These are phyloP conservation scores for Medicago arabica DNA, from an alignment of 306 rosid genomes.

Conservation along the genomic window DNA sequence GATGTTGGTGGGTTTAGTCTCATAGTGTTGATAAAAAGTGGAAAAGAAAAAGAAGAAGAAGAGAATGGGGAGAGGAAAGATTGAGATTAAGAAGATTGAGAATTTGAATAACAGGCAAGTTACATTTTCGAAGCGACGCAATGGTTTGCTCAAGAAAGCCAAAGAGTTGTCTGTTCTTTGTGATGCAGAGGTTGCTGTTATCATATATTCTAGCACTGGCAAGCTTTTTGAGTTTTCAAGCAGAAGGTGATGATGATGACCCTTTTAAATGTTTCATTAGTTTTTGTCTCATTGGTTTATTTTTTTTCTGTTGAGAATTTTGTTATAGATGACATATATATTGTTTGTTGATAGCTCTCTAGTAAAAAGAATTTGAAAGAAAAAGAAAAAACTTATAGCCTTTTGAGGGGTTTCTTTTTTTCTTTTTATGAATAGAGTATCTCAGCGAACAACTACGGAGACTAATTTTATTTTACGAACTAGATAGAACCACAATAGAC, in stretches of 20 bases:
- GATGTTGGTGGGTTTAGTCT: slow-evolving; percentile 14
- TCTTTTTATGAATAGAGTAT: too few relatives aligned
- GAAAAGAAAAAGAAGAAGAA: too few relatives aligned
- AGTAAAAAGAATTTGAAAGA: neutral
- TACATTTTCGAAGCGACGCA: slow-evolving; percentile 74
- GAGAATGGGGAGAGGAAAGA: slow-evolving; percentile 74
- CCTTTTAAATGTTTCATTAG: neutral
- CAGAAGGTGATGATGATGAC: slow-evolving; percentile 50
- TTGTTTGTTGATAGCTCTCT: neutral
- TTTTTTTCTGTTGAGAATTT: neutral
- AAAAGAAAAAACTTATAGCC: neutral
- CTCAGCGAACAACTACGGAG: too few relatives aligned
- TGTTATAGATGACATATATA: neutral
- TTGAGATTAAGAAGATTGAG: slow-evolving; percentile 80
- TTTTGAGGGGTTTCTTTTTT: neutral
- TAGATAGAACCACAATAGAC: too few relatives aligned
- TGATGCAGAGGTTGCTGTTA: slow-evolving; percentile 77
- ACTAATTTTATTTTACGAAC: too few relatives aligned
- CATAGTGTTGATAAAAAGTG: too few relatives aligned
- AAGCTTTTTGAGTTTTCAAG: slow-evolving; percentile 69
- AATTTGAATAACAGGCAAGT: slow-evolving; percentile 78
- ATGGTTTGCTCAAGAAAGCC: slow-evolving; percentile 78
- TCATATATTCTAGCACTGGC: slow-evolving; percentile 77
- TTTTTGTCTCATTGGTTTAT: too few relatives aligned
- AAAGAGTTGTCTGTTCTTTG: slow-evolving; percentile 74